Conservation (phyloP, 176 grass and related monocot genomes). For the Avena insularis region DNA sequence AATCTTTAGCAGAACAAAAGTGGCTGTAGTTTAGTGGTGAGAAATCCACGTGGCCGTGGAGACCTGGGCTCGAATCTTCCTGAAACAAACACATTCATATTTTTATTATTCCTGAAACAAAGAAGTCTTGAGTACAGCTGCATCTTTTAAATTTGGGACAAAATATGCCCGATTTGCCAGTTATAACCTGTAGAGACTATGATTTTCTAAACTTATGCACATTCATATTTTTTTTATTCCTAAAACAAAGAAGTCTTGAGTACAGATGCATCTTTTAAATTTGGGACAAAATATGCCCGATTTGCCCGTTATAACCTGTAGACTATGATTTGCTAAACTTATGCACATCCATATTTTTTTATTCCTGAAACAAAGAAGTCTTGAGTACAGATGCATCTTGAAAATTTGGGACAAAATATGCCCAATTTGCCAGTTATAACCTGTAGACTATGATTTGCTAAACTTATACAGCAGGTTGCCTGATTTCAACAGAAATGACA, state of each 20-base stretch:
- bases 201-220: constrained; percentile 16
- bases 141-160: not conserved
- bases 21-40: constrained; percentile 95
- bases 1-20: not conserved
- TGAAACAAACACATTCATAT: too few relatives aligned
- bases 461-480: constrained; percentile 1
- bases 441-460: not conserved
- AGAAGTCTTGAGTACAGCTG: not conserved
- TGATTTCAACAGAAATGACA: not conserved
- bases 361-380: too few relatives aligned
- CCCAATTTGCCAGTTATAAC: not conserved
- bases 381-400: not conserved
- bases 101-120: too few relatives aligned
- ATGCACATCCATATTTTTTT: not conserved
- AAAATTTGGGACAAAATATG: not conserved
- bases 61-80: constrained; percentile 82
- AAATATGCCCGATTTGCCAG: not conserved
- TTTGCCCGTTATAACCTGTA: not conserved
- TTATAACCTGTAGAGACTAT: not conserved
- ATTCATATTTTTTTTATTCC: too few relatives aligned
- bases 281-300: not conserved
- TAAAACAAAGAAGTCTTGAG: too few relatives aligned
- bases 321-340: not conserved
- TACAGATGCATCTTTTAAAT: not conserved
- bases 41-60: constrained; percentile 98